A percentile compares a stretch with the other conserved stretches of the same genome.
phyloP scores from a whole-genome alignment of 139 green algal species.

The Diplosphaera chodatii region DNA sequence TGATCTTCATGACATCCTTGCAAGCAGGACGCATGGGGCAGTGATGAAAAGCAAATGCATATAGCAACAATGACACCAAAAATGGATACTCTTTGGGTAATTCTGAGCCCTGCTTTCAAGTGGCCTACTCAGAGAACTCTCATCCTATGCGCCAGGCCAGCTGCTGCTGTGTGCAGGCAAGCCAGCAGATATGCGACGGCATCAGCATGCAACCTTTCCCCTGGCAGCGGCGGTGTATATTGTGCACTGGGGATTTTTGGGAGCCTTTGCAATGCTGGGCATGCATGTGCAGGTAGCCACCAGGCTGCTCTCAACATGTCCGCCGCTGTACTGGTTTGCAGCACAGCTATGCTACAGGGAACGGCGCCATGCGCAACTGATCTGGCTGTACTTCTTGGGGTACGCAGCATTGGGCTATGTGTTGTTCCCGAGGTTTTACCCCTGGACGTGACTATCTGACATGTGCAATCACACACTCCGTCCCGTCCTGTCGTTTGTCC shows the following conservation, averaged over 20 bases:
- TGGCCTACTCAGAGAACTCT: no score
- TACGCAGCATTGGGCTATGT: slow-evolving; percentile 52
- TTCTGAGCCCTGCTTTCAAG: slow-evolving; percentile 7
- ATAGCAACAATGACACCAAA: not conserved
- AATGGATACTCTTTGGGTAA: slow-evolving; percentile 2
- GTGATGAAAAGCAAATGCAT: not conserved
- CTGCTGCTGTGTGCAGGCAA: no score
- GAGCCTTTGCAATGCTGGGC: slow-evolving; percentile 37
- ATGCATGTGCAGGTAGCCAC: slow-evolving; percentile 85
- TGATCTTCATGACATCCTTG: no score
- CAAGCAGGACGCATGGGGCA: no score
- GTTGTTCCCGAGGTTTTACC: slow-evolving; percentile 73
- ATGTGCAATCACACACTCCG: no score
- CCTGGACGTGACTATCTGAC: slow-evolving; percentile 63
- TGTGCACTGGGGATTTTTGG: slow-evolving; percentile 67
- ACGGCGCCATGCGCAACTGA: not conserved
- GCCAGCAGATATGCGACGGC: not conserved
- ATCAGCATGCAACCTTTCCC: slow-evolving; percentile 10
- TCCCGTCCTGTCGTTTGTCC: no score
- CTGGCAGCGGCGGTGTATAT: slow-evolving; percentile 47
- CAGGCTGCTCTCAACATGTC: slow-evolving; percentile 70
- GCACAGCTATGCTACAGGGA: slow-evolving; percentile 14
- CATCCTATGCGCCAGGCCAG: no score
- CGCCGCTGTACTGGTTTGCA: slow-evolving; percentile 70
- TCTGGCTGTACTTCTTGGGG: slow-evolving; percentile 53